Evolutionary conservation across 805 yeast species (phyloP), one percentile per base, ranked within the genome.

Genomic region (Ogataea pilisensis): DNA sequence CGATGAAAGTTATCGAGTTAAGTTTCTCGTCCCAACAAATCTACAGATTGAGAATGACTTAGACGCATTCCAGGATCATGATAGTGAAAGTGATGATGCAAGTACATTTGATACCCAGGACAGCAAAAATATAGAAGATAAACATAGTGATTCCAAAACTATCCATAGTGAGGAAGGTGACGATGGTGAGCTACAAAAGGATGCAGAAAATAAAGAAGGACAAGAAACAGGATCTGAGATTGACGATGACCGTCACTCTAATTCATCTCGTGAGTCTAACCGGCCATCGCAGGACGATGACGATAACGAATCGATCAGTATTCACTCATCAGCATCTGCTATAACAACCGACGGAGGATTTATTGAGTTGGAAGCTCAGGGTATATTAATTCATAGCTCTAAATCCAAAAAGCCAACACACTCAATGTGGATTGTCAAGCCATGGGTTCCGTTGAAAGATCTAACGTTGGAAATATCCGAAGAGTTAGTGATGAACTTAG

Each of bases 371-470:
- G 98, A 91, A 60, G 98, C 96, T 0, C 97, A 91, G 56, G 99
- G 99, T 3, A 82, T 93, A 8, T 61, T 91, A 17, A 82, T 93
- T 8, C 84, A 79, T 48, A 85, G 82, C 55, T 60, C 70, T 2
- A 65, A 66, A 28, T 70, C 80, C 0, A 68, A 73, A 13, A 57
- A 73, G 28, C 90, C 91, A 1, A 70, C 83, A 0, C 95, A 88
- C 60, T 80, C 96, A 1, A 85, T 93, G 85, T 91, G 98, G 98
- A 80, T 91, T 4, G 72, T 93, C 5, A 82, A 85, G 52, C 95
- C 95, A 3, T 83, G 81, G 61, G 66, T 71, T 3, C 82, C 81
- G 29, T 66, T 84, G 3, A 76, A 80, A 39, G 70, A 74, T 3
- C 64, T 82, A 20, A 78, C 79, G 38, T 68, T 86, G 28, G 82